Evolutionary conservation across 176 grass and related monocot genomes (phyloP), one percentile per base, ranked within the genome.

Genomic region (Chrysopogon serrulatus): DNA sequence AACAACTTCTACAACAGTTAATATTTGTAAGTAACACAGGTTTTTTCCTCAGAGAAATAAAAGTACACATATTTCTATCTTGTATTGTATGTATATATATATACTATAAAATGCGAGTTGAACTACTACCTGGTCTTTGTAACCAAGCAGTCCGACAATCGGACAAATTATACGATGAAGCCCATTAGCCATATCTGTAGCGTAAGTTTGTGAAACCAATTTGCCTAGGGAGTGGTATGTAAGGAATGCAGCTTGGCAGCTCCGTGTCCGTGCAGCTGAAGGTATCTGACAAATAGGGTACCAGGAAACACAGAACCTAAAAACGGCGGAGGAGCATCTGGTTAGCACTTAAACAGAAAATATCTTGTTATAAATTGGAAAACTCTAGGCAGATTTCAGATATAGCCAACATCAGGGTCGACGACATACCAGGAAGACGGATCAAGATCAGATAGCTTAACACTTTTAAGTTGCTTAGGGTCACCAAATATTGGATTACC

Each of bases 201-300:
- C 43, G n/a, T 8, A 51, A 82, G 53, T 81, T 67, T 21, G 77
- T 64, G 66, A 72, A 85, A 90, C 79, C 51, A 90, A 78, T 73
- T 83, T 61, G 1, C 88, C 73, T 5, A 83, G 28, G n/a, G 65
- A 83, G 65, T 90, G 88, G 76, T 86, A 90, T 4, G 88, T 86
- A 10, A 90, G 68, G 80, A 90, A 90, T 30, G 83, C 33, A 73
- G 72, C 65, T 72, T 16, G 65, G 5, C 62, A 67, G 8, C 65
- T 86, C 33, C 66, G 33, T 65, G 57, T 86, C 33, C 66, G 33
- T 65, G 57, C 18, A 59, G 73, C 65, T 71, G 77, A 28, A 67
- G 88, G 88, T 79, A 90, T 44, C 68, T 71, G 66, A 68, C 40
- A 90, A 82, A 86, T 86, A 67, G 88, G 88, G 65, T 90, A 83